phyloP scores from a whole-genome alignment of 1,139 yeast genomes.

The Eremothecium cymbalariae region DNA sequence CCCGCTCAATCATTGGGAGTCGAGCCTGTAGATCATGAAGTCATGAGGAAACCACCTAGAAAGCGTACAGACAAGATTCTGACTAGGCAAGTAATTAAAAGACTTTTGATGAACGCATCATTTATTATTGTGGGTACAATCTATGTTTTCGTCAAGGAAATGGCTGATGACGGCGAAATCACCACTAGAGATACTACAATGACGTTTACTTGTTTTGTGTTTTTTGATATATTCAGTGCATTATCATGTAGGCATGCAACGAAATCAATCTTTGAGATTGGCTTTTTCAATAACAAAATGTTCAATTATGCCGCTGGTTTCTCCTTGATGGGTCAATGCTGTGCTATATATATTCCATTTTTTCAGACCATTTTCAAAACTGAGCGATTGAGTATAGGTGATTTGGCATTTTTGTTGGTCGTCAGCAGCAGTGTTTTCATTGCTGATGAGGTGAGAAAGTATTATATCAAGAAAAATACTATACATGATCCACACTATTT shows the following conservation, averaged over 20 bases:
- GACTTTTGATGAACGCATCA: constrained; percentile 66
- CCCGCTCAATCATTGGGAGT: constrained; percentile 98
- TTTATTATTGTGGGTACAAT: constrained; percentile 76
- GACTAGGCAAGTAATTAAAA: constrained; percentile 55
- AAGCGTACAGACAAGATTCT: constrained; percentile 74
- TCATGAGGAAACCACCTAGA: constrained; percentile 92
- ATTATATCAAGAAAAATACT: constrained; percentile 18
- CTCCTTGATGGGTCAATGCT: constrained; percentile 81
- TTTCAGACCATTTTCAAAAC: constrained; percentile 90
- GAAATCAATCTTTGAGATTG: constrained; percentile 73
- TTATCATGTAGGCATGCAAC: constrained; percentile 81
- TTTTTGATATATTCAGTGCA: constrained; percentile 94
- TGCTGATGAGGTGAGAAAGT: constrained; percentile 77
- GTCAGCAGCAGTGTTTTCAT: constrained; percentile 76
- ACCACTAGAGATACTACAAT: constrained; percentile 96
- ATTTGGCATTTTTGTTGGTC: constrained; percentile 50
- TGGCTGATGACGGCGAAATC: constrained; percentile 63
- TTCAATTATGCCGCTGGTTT: constrained; percentile 90
- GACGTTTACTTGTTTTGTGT: constrained; percentile 94
- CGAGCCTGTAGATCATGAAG: constrained; percentile 92
- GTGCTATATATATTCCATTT: constrained; percentile 88
- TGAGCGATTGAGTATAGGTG: constrained; percentile 68
- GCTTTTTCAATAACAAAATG: constrained; percentile 69
- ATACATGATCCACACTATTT: constrained; percentile 18
- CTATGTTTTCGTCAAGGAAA: constrained; percentile 74